A percentile compares a stretch with the other conserved stretches of the same genome.
Conservation (phyloP, 257 asterid species). For the Solanum stenotomum region DNA sequence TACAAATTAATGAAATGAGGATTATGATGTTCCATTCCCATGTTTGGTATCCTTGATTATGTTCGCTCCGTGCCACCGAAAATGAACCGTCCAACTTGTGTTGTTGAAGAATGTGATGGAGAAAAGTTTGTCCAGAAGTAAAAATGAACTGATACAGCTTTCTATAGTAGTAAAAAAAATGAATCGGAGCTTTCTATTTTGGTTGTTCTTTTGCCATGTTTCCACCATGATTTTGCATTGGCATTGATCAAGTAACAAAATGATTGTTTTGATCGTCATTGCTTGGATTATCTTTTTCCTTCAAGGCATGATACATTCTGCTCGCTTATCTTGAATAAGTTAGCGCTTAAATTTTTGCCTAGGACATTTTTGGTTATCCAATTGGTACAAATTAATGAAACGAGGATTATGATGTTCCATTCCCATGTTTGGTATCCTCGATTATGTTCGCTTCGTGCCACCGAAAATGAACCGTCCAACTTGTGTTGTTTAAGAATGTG, state of each 20-base stretch:
- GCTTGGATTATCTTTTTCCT: neutral
- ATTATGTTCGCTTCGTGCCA: neutral
- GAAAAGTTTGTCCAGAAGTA: neutral
- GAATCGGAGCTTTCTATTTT: neutral
- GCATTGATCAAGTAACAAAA: neutral
- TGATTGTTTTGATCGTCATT: neutral
- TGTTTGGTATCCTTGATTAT: neutral
- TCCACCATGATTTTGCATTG: neutral
- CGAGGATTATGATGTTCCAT: neutral
- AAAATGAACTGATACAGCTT: neutral
- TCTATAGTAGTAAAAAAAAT: neutral
- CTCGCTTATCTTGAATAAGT: neutral
- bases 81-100: neutral
- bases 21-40: neutral
- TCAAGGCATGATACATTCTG: neutral
- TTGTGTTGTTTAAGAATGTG: neutral
- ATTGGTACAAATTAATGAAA: neutral
- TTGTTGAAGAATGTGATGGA: neutral
- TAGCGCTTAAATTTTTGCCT: neutral
- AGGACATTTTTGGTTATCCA: neutral
- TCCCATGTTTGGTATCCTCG: neutral
- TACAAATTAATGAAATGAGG: neutral
- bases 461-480: neutral
- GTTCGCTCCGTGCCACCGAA: neutral
- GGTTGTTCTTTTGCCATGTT: neutral